Evolutionary conservation across 148 eudicot genomes (phyloP).

Genomic region (Arctostaphylos glauca): DNA sequence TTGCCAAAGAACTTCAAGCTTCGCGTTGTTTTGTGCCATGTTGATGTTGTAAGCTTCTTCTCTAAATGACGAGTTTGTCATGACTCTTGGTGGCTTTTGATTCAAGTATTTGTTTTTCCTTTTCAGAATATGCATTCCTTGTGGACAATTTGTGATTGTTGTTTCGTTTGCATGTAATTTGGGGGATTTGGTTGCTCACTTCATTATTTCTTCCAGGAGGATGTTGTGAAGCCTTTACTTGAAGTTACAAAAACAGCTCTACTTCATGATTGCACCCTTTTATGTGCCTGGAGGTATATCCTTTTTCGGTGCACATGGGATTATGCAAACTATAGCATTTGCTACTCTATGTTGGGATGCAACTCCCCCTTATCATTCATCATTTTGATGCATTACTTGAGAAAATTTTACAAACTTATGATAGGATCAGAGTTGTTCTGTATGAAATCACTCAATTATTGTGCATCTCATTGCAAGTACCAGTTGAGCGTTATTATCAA

Average conservation of each 20-base stretch:
- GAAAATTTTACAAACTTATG: background rate
- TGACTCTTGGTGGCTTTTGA: background rate
- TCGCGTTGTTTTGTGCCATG: conserved; percentile 84
- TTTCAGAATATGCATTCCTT: background rate
- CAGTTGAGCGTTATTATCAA: background rate
- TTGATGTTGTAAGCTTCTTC: conserved; percentile 75
- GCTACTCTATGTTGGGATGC: background rate
- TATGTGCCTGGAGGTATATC: conserved; percentile 86
- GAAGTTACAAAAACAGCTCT: conserved; percentile 90
- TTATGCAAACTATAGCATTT: background rate
- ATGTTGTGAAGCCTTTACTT: conserved; percentile 89
- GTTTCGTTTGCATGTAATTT: background rate
- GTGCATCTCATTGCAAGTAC: background rate
- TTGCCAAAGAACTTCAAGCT: conserved; percentile 86
- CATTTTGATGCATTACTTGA: background rate
- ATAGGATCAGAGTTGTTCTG: background rate
- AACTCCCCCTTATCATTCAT: background rate
- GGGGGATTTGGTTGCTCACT: conserved; percentile 14
- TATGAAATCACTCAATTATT: background rate
- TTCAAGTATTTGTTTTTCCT: background rate
- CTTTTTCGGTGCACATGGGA: background rate
- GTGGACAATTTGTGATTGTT: background rate
- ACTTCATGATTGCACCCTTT: conserved; percentile 96
- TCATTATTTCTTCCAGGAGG: conserved; percentile 60
- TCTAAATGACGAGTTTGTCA: background rate